Evolutionary conservation across 441 rosid species (phyloP).

Genomic region (Jatropha podagrica): DNA sequence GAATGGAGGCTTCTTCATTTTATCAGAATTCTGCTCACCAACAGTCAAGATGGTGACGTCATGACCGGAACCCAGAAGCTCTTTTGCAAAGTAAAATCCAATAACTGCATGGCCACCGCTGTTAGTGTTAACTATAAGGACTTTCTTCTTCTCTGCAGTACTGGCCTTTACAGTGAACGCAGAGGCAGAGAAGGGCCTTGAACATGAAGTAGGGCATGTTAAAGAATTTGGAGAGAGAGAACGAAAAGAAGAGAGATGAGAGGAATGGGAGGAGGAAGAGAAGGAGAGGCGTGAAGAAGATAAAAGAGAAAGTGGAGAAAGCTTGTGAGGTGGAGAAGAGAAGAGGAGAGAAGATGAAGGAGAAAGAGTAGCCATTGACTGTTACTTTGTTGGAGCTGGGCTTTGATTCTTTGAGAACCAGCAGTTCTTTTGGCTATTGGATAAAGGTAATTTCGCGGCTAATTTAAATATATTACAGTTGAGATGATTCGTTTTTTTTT

Average conservation of each 20-base stretch:
- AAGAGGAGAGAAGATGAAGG: slow-evolving; percentile 46
- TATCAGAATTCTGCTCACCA: slow-evolving; percentile 78
- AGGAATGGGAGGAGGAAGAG: slow-evolving; percentile 35
- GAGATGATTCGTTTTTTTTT: no score
- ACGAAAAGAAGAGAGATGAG: slow-evolving; percentile 29
- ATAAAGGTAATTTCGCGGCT: slow-evolving; percentile 29
- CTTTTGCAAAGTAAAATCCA: slow-evolving; percentile 85
- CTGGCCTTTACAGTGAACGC: slow-evolving; percentile 49
- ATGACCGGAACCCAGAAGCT: slow-evolving; percentile 78
- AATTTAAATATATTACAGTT: background rate
- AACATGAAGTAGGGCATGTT: slow-evolving; percentile 12
- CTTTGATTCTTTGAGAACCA: slow-evolving; percentile 33
- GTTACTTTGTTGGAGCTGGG: background rate
- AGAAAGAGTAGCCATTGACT: slow-evolving; percentile 53
- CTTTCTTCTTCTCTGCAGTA: slow-evolving; percentile 69
- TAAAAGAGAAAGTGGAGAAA: slow-evolving; percentile 15
- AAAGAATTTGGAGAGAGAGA: slow-evolving; percentile 38
- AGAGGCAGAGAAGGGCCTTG: slow-evolving; percentile 26
- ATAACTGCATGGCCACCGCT: slow-evolving; percentile 90
- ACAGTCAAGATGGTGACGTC: slow-evolving; percentile 74
- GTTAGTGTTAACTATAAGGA: slow-evolving; percentile 79
- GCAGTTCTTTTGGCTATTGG: slow-evolving; percentile 24
- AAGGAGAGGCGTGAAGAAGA: slow-evolving; percentile 30
- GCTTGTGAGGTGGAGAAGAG: slow-evolving; percentile 29
- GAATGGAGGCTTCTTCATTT: slow-evolving; percentile 95